Percentiles rank a stretch among this genome's conserved stretches.
Conservation (phyloP, 1,139 yeast genomes). For the Sugiyamaella castrensis region DNA sequence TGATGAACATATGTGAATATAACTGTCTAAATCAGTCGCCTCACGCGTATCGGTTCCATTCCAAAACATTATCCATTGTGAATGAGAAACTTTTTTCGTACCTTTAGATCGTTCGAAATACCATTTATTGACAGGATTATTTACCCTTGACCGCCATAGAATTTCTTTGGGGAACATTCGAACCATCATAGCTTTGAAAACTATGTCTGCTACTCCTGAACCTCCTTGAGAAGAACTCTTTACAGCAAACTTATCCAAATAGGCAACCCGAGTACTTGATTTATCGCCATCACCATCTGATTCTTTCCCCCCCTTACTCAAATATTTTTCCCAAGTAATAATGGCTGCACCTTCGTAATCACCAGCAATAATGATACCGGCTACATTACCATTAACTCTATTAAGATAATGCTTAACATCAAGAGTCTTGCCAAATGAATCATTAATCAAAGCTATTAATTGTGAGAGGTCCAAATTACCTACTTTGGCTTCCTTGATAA, state of each 20-base stretch:
- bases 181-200: conserved; percentile 71
- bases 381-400: conserved; percentile 63
- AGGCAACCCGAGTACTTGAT: conserved; percentile 50
- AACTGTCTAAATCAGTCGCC: conserved; percentile 35
- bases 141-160: conserved; percentile 83
- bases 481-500: conserved; percentile 44
- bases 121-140: conserved; percentile 95
- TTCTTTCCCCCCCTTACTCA: no score
- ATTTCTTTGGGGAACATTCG: conserved; percentile 69
- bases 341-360: conserved; percentile 96
- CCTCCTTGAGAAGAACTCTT: conserved; percentile 80
- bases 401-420: conserved; percentile 60
- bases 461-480: conserved; percentile 55
- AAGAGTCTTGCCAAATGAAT: conserved; percentile 72
- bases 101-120: conserved; percentile 90
- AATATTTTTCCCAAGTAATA: conserved; percentile 73
- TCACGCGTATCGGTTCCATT: conserved; percentile 50
- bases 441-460: conserved; percentile 62
- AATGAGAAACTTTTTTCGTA: conserved; percentile 50
- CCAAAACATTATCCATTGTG: conserved; percentile 69
- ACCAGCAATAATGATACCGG: conserved; percentile 81
- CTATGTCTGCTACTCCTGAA: conserved; percentile 88
- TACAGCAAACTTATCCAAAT: conserved; percentile 91
- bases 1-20: conserved; percentile 41
- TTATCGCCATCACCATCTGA: no score